Evolutionary conservation across 345 rosid genomes (phyloP).

Genomic region (Physaria fendleri): DNA sequence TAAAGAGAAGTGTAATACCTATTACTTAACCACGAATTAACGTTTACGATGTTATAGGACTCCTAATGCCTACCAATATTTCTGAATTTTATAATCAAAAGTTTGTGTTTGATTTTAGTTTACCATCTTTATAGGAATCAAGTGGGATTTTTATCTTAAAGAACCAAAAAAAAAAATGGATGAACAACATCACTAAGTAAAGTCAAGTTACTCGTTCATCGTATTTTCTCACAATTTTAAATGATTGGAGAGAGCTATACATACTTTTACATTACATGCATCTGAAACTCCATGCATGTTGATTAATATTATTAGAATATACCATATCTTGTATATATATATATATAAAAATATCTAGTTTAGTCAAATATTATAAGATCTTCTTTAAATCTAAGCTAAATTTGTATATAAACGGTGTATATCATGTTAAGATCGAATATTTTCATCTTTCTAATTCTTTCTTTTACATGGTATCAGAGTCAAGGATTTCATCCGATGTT

Average conservation of each 20-base stretch:
- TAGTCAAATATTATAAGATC: too few species aligned
- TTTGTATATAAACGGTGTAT: too few species aligned
- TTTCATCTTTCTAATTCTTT: too few species aligned
- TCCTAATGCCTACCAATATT: constrained; percentile 23
- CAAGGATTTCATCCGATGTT: too few species aligned
- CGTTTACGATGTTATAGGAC: background rate
- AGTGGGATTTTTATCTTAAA: background rate
- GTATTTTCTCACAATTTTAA: background rate
- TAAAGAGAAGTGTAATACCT: constrained; percentile 6
- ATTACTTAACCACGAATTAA: constrained; percentile 31
- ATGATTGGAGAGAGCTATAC: background rate
- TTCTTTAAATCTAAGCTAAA: too few species aligned
- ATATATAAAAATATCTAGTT: too few species aligned
- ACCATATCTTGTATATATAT: too few species aligned
- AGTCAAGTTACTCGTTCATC: constrained; percentile 8
- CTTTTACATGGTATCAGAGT: too few species aligned
- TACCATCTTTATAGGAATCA: constrained; percentile 8
- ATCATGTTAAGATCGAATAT: too few species aligned
- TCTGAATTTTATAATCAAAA: constrained; percentile 18
- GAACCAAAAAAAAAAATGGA: background rate
- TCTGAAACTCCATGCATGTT: background rate
- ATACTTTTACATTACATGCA: background rate
- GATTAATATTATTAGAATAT: too few species aligned
- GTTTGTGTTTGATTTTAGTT: constrained; percentile 25
- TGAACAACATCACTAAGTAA: constrained; percentile 29